Evolutionary conservation across 345 rosid genomes (phyloP).

Genomic region (Limnanthes douglasii): DNA sequence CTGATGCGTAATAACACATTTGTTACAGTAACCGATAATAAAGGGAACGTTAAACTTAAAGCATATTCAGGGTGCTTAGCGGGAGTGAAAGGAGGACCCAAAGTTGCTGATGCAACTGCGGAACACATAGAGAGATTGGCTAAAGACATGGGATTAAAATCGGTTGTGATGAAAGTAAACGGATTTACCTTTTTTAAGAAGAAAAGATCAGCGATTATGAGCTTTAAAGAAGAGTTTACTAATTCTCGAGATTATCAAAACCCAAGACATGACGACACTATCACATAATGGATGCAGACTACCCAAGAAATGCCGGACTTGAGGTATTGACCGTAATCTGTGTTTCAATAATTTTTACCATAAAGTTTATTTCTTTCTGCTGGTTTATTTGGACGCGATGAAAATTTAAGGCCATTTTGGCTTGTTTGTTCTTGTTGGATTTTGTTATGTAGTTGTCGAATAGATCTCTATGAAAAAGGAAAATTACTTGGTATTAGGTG

Average conservation of each 20-base stretch:
- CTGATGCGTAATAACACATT: slow-evolving; percentile 58
- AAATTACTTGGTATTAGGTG: no score
- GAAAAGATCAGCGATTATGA: slow-evolving; percentile 69
- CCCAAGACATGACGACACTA: slow-evolving; percentile 67
- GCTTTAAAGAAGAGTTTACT: slow-evolving; percentile 60
- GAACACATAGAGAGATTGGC: slow-evolving; percentile 61
- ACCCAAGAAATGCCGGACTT: slow-evolving; percentile 63
- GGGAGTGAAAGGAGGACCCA: slow-evolving; percentile 42
- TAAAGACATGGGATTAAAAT: slow-evolving; percentile 52
- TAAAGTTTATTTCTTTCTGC: no score
- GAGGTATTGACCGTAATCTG: no score
- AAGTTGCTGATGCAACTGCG: slow-evolving; percentile 83
- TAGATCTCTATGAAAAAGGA: no score
- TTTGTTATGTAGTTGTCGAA: no score
- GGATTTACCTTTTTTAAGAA: slow-evolving; percentile 69
- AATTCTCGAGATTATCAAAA: slow-evolving; percentile 25
- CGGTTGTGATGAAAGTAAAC: slow-evolving; percentile 71
- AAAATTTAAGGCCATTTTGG: no score
- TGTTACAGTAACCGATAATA: slow-evolving; percentile 68
- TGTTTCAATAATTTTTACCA: no score
- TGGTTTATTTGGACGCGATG: no score
- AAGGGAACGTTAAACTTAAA: slow-evolving; percentile 47
- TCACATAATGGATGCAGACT: slow-evolving; percentile 90
- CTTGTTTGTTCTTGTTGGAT: no score
- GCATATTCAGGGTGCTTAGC: slow-evolving; percentile 47